These are phyloP conservation scores for Saccharum officinarum DNA, from an alignment of 176 grass and related monocot genomes.

Conservation along the genomic window DNA sequence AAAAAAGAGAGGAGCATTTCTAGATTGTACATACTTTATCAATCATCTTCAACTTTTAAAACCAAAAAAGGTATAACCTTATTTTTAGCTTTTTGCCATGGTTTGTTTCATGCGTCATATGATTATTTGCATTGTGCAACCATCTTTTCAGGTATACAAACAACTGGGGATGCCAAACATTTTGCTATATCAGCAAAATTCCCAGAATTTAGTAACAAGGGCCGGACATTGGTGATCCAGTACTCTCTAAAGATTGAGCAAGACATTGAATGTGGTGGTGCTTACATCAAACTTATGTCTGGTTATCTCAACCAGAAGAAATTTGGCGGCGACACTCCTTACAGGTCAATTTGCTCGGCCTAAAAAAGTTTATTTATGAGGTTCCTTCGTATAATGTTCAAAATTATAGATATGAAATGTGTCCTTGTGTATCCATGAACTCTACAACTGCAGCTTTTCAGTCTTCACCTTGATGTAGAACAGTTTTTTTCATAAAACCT, in stretches of 20 bases:
- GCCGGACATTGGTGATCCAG: slow-evolving; percentile 66
- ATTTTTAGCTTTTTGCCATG: neutral
- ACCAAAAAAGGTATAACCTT: neutral
- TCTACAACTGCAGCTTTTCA: neutral
- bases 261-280: slow-evolving; percentile 88
- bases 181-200: slow-evolving; percentile 87
- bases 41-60: neutral
- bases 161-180: slow-evolving; percentile 62
- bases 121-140: slow-evolving; percentile 16
- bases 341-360: slow-evolving; percentile 50
- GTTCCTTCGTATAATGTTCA: neutral
- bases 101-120: neutral
- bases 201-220: slow-evolving; percentile 84
- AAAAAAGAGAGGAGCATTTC: neutral
- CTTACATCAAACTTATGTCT: slow-evolving; percentile 90
- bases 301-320: slow-evolving; percentile 96
- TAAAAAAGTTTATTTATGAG: neutral
- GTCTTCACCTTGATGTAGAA: neutral
- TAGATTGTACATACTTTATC: neutral
- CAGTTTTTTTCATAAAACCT: neutral
- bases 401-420: neutral
- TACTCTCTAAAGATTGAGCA: slow-evolving; percentile 89
- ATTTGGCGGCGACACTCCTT: slow-evolving; percentile 84
- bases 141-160: slow-evolving; percentile 65
- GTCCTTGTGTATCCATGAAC: neutral